Conservation (phyloP, 768 basidiomycete genomes). For the Mycena venus region DNA sequence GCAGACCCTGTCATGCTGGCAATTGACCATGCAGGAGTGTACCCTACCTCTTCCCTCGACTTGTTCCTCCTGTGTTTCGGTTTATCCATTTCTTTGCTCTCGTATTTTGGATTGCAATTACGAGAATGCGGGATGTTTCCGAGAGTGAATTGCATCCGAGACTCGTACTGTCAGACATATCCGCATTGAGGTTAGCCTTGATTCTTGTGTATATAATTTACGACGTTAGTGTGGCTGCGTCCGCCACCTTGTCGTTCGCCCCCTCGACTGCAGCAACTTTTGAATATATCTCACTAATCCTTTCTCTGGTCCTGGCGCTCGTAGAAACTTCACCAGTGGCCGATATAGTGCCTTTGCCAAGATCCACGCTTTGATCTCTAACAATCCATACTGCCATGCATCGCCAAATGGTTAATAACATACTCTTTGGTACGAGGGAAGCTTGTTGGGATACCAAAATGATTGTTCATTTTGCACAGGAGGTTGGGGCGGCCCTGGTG, state of each 20-base stretch:
- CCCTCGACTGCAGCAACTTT: neutral
- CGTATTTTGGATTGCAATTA: no score
- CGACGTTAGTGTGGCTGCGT: neutral
- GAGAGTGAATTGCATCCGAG: no score
- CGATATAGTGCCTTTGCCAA: neutral
- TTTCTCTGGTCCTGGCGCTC: neutral
- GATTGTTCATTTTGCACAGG: neutral
- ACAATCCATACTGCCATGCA: neutral
- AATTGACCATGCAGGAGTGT: no score
- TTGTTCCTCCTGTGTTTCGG: no score
- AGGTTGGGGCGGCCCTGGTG: neutral
- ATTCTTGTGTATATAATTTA: no score
- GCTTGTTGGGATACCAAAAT: neutral
- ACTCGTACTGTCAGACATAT: no score
- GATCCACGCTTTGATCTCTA: neutral
- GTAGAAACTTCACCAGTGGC: neutral
- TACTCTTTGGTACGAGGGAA: neutral
- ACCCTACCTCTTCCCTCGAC: no score
- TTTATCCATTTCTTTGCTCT: no score
- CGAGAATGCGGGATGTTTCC: no score
- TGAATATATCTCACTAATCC: neutral
- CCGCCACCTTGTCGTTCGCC: neutral
- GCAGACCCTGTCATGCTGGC: no score
- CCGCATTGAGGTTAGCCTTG: no score
- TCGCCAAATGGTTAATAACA: neutral